Percentiles rank a stretch among this genome's conserved stretches.
These are phyloP conservation scores for Hymenoscyphus infarciens DNA, from an alignment of 2,329 filamentous ascomycete genomes.

Conservation along the genomic window DNA sequence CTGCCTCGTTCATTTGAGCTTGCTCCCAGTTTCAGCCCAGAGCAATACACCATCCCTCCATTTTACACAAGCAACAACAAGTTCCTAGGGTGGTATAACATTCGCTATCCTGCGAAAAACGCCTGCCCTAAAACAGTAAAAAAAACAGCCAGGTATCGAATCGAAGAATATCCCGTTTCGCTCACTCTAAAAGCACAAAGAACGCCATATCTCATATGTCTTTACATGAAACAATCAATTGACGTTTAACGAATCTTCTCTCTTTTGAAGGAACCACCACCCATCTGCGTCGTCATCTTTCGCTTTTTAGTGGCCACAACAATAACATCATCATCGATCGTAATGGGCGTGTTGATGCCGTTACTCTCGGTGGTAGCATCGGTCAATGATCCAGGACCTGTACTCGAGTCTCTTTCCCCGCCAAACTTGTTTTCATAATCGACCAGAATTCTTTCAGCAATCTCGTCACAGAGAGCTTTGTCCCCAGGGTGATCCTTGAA, in stretches of 20 bases:
- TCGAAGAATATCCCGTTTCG: not conserved
- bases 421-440: slow-evolving; percentile 23
- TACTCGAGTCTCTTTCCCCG: slow-evolving; percentile 15
- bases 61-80: not conserved
- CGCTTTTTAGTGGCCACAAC: slow-evolving; percentile 8
- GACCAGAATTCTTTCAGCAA: slow-evolving; percentile 30
- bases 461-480: slow-evolving; percentile 29
- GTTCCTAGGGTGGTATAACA: not conserved
- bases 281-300: slow-evolving; percentile 8
- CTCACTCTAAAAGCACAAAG: not conserved
- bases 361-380: slow-evolving; percentile 34
- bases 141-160: not conserved
- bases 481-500: slow-evolving; percentile 34
- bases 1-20: too few relatives aligned
- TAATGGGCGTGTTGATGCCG: slow-evolving; percentile 29
- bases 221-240: not conserved
- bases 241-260: not conserved
- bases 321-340: slow-evolving; percentile 11
- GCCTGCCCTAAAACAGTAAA: not conserved
- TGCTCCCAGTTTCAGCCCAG: not conserved
- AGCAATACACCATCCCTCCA: not conserved
- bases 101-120: slow-evolving; percentile 3
- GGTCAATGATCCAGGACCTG: slow-evolving; percentile 28
- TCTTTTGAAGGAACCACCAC: not conserved
- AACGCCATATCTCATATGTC: slow-evolving; percentile 1